A percentile compares a stretch with the other conserved stretches of the same genome.
Conservation (phyloP, 2,329 filamentous ascomycete species). For the Akanthomyces muscarius region DNA sequence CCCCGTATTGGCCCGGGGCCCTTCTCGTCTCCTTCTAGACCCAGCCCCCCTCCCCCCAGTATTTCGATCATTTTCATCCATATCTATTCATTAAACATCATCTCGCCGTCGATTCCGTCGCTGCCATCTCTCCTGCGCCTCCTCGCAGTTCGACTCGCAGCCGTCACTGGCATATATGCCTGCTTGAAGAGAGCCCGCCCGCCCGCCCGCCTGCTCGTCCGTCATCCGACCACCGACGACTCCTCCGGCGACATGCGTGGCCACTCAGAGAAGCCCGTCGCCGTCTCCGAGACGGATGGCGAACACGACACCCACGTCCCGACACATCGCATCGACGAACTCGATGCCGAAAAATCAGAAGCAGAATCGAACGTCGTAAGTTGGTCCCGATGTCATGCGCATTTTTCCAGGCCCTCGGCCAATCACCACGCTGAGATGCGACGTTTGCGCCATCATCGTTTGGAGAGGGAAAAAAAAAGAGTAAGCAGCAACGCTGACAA, state of each 20-base stretch:
- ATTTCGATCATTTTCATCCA: constrained; percentile 2
- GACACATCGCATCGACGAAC: constrained; percentile 9
- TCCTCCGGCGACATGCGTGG: constrained; percentile 6
- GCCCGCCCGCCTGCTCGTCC: constrained; percentile 2
- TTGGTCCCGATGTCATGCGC: not conserved
- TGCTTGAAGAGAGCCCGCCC: not conserved
- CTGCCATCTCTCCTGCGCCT: not conserved
- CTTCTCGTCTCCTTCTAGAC: constrained; percentile 7
- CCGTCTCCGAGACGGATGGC: constrained; percentile 4
- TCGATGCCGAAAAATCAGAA: constrained; percentile 15
- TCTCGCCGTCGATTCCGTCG: not conserved
- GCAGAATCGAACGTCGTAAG: constrained; percentile 12
- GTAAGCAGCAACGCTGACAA: constrained; percentile 7
- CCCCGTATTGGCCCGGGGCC: not conserved
- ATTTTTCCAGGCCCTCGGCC: not conserved
- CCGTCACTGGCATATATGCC: constrained; percentile 8
- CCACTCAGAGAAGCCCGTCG: constrained; percentile 14
- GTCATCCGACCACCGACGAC: constrained; percentile 8
- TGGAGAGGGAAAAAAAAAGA: not conserved
- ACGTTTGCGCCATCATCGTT: not conserved
- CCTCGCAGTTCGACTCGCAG: not conserved
- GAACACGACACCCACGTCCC: not conserved
- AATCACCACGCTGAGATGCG: not conserved
- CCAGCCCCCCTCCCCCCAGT: constrained; percentile 6
- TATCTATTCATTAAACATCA: constrained; percentile 4